phyloP scores from a whole-genome alignment of 2,329 filamentous ascomycete genomes.

The Colletotrichum destructivum region DNA sequence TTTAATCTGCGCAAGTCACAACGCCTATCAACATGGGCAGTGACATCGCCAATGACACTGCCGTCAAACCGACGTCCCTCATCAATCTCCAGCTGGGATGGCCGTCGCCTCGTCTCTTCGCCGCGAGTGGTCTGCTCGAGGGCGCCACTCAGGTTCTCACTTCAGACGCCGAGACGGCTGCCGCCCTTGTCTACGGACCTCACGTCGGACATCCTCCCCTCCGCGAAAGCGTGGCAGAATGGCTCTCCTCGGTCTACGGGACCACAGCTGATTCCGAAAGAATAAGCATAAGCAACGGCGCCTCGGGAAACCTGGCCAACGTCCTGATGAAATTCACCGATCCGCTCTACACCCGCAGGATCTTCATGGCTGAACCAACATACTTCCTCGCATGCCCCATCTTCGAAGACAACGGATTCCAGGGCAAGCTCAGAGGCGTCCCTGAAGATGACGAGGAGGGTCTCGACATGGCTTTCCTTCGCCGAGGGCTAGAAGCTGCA shows the following conservation, averaged over 20 bases:
- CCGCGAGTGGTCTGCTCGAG: conserved; percentile 72
- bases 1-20: no score
- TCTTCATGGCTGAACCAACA: conserved; percentile 87
- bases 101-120: conserved; percentile 77
- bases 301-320: conserved; percentile 85
- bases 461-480: conserved; percentile 76
- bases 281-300: conserved; percentile 87
- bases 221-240: conserved; percentile 76
- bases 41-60: neutral
- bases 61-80: conserved; percentile 47
- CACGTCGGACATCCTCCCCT: conserved; percentile 81
- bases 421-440: conserved; percentile 75
- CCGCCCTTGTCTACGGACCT: conserved; percentile 83
- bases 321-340: conserved; percentile 87
- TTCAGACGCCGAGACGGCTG: conserved; percentile 69
- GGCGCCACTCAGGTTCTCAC: conserved; percentile 75
- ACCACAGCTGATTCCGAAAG: conserved; percentile 63
- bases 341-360: conserved; percentile 78
- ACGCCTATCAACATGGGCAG: neutral
- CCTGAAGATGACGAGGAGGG: conserved; percentile 82
- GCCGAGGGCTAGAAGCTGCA: conserved; percentile 42
- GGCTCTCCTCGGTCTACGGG: conserved; percentile 76
- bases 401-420: conserved; percentile 85
- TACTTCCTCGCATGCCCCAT: conserved; percentile 87
- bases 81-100: conserved; percentile 80